Evolutionary conservation across 495 filamentous ascomycete genomes (phyloP).

Genomic region (Podospora tetraspora): DNA sequence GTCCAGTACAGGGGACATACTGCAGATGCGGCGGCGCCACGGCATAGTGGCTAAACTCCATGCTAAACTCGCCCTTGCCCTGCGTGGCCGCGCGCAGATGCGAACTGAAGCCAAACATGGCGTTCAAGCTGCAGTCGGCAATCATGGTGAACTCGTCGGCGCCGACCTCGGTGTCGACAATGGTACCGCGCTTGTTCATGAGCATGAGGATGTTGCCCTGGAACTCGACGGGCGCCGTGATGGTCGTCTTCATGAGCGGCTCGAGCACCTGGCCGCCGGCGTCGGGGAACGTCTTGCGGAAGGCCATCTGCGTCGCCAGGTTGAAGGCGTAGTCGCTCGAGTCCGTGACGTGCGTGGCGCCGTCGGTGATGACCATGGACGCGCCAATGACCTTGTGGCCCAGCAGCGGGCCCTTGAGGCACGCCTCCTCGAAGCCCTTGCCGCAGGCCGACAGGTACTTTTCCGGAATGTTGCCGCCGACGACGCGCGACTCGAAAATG

Average conservation of each 20-base stretch:
- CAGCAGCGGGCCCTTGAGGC: slow-evolving; percentile 83
- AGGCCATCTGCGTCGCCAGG: slow-evolving; percentile 90
- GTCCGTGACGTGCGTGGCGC: slow-evolving; percentile 96
- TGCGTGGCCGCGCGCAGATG: slow-evolving; percentile 91
- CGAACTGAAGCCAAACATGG: slow-evolving; percentile 94
- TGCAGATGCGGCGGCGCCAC: slow-evolving; percentile 84
- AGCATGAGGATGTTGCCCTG: slow-evolving; percentile 93
- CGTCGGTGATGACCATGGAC: slow-evolving; percentile 90
- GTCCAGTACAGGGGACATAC: slow-evolving; percentile 45
- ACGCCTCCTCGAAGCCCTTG: slow-evolving; percentile 85
- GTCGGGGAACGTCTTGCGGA: slow-evolving; percentile 85
- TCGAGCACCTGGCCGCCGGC: slow-evolving; percentile 80
- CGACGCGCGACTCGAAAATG: slow-evolving; percentile 77
- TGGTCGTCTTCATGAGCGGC: slow-evolving; percentile 95
- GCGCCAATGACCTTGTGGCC: slow-evolving; percentile 91
- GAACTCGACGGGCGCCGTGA: slow-evolving; percentile 95
- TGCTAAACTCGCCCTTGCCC: slow-evolving; percentile 97
- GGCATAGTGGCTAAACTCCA: slow-evolving; percentile 98
- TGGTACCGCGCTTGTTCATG: slow-evolving; percentile 93
- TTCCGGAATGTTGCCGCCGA: slow-evolving; percentile 87
- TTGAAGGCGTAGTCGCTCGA: slow-evolving; percentile 99
- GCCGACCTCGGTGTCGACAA: slow-evolving; percentile 93
- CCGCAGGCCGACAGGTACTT: slow-evolving; percentile 96
- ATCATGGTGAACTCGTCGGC: slow-evolving; percentile 92
- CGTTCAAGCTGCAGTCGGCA: slow-evolving; percentile 87